These are phyloP conservation scores for Coemansia sp. DNA, from an alignment of 192 early-diverging fungal genomes.

Conservation along the genomic window DNA sequence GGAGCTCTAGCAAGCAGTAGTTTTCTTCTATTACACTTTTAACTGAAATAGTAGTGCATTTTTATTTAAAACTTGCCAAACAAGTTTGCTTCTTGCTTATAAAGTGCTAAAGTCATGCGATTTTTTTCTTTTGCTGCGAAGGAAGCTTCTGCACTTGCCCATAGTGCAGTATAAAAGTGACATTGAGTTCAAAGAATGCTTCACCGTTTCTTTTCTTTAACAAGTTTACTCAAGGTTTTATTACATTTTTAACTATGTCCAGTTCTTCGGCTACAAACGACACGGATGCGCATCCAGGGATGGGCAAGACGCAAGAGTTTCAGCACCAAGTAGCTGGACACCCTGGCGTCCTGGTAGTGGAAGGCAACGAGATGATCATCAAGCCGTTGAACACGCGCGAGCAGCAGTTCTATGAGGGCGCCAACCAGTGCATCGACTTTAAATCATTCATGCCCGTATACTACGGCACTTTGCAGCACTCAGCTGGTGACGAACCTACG, in stretches of 20 bases:
- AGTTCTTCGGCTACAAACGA: neutral
- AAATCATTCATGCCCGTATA: slow-evolving; percentile 66
- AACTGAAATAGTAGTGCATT: slow-evolving; percentile 2
- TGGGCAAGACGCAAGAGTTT: slow-evolving; percentile 36
- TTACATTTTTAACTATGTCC: neutral
- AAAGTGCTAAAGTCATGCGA: too few species aligned
- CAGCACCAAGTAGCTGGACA: slow-evolving; percentile 83
- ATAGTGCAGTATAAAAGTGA: too few species aligned
- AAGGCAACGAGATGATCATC: slow-evolving; percentile 65
- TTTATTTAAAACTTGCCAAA: neutral
- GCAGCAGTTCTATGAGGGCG: slow-evolving; percentile 69
- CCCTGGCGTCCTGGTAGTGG: slow-evolving; percentile 61
- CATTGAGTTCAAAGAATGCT: too few species aligned
- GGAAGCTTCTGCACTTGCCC: too few species aligned
- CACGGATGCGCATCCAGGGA: neutral
- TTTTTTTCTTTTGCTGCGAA: too few species aligned
- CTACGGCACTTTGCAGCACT: slow-evolving; percentile 58
- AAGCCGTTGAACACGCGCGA: slow-evolving; percentile 71
- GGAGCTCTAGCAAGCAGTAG: neutral
- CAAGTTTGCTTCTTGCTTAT: neutral
- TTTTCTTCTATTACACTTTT: slow-evolving; percentile 9
- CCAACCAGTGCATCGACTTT: slow-evolving; percentile 49
- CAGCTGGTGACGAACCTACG: slow-evolving; percentile 7
- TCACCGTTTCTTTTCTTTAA: neutral
- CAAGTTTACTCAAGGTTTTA: neutral